Evolutionary conservation across 164 flowering plant genomes (phyloP).

Genomic region (Chloranthus sessilifolius): DNA sequence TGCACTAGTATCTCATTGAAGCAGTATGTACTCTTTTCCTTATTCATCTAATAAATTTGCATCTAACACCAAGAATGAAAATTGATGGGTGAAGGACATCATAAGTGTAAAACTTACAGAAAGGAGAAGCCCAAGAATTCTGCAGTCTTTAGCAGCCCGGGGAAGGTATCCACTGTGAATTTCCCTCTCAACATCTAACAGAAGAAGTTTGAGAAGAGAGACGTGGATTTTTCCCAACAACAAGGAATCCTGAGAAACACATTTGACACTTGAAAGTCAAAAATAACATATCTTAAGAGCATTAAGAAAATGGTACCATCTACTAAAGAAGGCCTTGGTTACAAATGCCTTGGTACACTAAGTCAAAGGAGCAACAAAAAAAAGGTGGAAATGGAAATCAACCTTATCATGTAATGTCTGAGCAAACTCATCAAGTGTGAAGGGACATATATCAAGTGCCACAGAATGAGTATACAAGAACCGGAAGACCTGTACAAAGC

Average conservation of each 20-base stretch:
- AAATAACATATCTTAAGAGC: too few species aligned
- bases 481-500: constrained; percentile 59
- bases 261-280: constrained; percentile 1
- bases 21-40: too few species aligned
- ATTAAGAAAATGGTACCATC: not conserved
- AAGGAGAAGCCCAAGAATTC: constrained; percentile 65
- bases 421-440: constrained; percentile 88
- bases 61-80: too few species aligned
- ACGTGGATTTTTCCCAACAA: constrained; percentile 81
- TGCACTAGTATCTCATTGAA: too few species aligned
- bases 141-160: constrained; percentile 52
- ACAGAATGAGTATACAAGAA: constrained; percentile 68
- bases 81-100: too few species aligned
- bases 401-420: constrained; percentile 94
- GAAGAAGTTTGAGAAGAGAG: constrained; percentile 63
- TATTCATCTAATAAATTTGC: too few species aligned
- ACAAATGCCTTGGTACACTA: not conserved
- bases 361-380: not conserved
- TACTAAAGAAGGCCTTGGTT: not conserved
- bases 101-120: constrained; percentile 63
- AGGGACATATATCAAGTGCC: constrained; percentile 38
- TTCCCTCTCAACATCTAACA: constrained; percentile 58
- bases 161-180: constrained; percentile 37
- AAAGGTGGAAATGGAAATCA: constrained; percentile 1
- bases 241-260: constrained; percentile 59